A percentile compares a stretch with the other conserved stretches of the same genome.
These are phyloP conservation scores for Fusarium chuoi DNA, from an alignment of 2,329 filamentous ascomycete genomes.

Conservation along the genomic window DNA sequence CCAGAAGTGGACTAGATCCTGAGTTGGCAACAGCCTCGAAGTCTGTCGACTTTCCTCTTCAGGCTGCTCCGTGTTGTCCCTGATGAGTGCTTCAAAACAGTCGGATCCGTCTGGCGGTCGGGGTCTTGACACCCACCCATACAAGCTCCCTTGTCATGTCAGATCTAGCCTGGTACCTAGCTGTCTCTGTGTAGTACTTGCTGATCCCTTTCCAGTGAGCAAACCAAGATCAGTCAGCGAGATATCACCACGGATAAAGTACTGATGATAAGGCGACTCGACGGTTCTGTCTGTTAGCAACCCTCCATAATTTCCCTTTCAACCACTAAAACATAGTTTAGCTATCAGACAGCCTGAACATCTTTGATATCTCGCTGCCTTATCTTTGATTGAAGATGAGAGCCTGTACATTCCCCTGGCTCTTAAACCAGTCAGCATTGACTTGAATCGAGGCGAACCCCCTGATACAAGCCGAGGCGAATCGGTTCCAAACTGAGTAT, in stretches of 20 bases:
- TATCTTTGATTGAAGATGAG: conserved; percentile 26
- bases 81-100: neutral
- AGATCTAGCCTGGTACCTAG: neutral
- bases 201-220: neutral
- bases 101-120: neutral
- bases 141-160: conserved; percentile 4
- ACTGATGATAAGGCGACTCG: conserved; percentile 33
- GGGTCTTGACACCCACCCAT: neutral
- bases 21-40: conserved; percentile 7
- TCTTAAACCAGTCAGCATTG: conserved; percentile 5
- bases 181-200: neutral
- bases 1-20: neutral
- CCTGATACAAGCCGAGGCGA: neutral
- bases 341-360: conserved; percentile 10
- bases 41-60: conserved; percentile 20
- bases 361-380: conserved; percentile 19
- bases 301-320: conserved; percentile 37
- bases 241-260: conserved; percentile 1
- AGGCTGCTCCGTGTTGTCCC: conserved; percentile 10
- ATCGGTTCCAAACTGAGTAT: conserved; percentile 3
- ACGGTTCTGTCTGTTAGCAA: conserved; percentile 5
- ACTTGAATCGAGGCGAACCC: neutral
- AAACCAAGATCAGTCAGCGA: neutral
- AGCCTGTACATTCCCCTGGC: conserved; percentile 5
- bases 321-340: conserved; percentile 24